These are phyloP conservation scores for Letharia columbiana DNA, from an alignment of 495 filamentous ascomycete genomes.

Conservation along the genomic window DNA sequence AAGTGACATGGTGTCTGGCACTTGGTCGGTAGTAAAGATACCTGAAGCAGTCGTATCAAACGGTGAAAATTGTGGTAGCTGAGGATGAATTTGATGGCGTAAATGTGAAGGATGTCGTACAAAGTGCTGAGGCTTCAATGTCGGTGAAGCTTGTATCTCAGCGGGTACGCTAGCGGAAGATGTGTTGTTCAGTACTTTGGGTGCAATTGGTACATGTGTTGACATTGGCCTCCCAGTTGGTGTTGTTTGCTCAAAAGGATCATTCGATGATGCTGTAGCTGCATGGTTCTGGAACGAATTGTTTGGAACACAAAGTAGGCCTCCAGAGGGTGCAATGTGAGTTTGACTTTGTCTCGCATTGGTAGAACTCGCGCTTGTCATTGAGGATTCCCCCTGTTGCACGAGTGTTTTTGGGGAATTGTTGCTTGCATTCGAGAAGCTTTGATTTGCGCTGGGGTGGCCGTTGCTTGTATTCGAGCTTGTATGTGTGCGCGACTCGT, in stretches of 20 bases:
- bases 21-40: background rate
- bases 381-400: background rate
- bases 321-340: background rate
- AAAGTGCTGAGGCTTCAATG: slow-evolving; percentile 4
- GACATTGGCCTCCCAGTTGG: background rate
- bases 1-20: background rate
- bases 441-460: background rate
- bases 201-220: background rate
- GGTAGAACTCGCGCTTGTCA: background rate
- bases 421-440: background rate
- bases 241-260: background rate
- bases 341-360: background rate
- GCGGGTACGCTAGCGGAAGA: background rate
- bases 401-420: background rate
- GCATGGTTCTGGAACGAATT: background rate
- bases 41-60: background rate
- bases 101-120: background rate
- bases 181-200: background rate
- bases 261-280: background rate
- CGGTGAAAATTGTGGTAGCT: background rate
- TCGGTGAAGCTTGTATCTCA: slow-evolving; percentile 2
- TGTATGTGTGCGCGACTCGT: background rate
- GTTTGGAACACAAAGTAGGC: background rate
- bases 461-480: background rate
- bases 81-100: slow-evolving; percentile 1